Evolutionary conservation across 2,329 filamentous ascomycete genomes (phyloP).

Genomic region (Dothideomycetes sp.): DNA sequence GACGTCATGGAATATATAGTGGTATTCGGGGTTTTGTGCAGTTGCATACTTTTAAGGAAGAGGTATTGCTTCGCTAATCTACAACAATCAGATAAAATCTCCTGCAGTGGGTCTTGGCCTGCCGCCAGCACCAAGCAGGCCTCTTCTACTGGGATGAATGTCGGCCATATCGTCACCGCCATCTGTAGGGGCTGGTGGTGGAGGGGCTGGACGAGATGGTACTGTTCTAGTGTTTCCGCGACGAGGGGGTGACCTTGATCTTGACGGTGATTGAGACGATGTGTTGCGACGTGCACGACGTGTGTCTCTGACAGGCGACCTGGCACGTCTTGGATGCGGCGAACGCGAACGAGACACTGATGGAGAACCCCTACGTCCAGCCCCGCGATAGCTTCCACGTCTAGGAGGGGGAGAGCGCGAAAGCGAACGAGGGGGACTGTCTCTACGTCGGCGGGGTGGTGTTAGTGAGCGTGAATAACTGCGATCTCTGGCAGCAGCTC

Average conservation of each 20-base stretch:
- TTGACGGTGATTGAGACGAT: conserved; percentile 4
- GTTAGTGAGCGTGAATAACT: conserved; percentile 12
- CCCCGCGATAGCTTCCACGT: conserved; percentile 10
- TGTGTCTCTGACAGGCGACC: conserved; percentile 5
- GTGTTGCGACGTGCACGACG: conserved; percentile 10
- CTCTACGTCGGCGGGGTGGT: conserved; percentile 8
- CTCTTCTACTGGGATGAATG: conserved; percentile 28
- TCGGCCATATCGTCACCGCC: conserved; percentile 23
- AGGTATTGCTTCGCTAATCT: conserved; percentile 11
- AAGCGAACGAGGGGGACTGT: not conserved
- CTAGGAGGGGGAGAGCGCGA: conserved; percentile 7
- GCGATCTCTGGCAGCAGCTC: conserved; percentile 6
- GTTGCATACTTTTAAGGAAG: too few species aligned
- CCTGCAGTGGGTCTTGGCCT: conserved; percentile 14
- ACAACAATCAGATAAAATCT: conserved; percentile 12
- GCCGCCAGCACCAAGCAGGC: conserved; percentile 21
- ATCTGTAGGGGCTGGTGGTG: conserved; percentile 2
- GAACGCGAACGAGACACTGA: conserved; percentile 14
- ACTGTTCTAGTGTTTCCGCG: conserved; percentile 2
- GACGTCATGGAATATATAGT: too few species aligned
- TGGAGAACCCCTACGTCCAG: conserved; percentile 10
- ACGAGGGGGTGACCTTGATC: conserved; percentile 11
- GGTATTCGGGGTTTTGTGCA: too few species aligned
- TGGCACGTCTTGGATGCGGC: conserved; percentile 13
- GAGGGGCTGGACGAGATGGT: too few species aligned